Evolutionary conservation across 23 red algal genomes (phyloP), one percentile per base, ranked within the genome.

Genomic region (Gracilaria domingensis): DNA sequence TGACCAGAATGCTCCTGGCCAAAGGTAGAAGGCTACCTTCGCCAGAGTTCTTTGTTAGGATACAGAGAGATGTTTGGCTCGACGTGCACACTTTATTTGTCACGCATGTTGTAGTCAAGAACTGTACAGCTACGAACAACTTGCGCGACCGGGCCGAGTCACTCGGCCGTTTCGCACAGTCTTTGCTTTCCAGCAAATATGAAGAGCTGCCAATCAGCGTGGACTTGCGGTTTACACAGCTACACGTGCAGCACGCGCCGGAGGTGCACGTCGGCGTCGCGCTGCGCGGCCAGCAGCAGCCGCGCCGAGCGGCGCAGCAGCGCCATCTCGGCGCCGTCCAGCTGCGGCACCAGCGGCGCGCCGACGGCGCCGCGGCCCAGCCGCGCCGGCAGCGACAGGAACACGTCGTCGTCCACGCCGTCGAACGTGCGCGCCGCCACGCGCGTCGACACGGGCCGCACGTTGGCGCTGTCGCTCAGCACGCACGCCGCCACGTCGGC

Each of bases 341-440:
- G 69, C 70, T 60, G 29, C 26, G 75, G 72, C 36, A 77, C 53
- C 37, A 76, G 71, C 49, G 56, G 20, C 0, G 23, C 53, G 18
- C 32, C 30, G n/a, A 87, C 82, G 12, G 55, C 81, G 16, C 69
- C 54, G 18, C 37, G 45, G 3, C 80, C 79, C 61, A 93, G 66
- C 26, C 82, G 80, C 21, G 45, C 80, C 28, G 91, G 91, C 50
- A 93, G 42, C n/a, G 91, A 93, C 64, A 93, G 48, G 48, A 61
- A 93, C 23, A 93, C 72, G 67, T 87, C 81, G 12, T 79, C 37
- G 8, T 51, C 66, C 14, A 93, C 45, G 50, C 35, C 91, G 4
- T 25, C 18, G 4, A 83, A 73, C 12, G 75, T 74, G 37, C 55
- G 39, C 24, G 81, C 91, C 4, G 78, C 12, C 1, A 85, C 71